A percentile compares a stretch with the other conserved stretches of the same genome.
Evolutionary conservation across 768 basidiomycete genomes (phyloP).

Genomic region (Rhizopogon rudus): DNA sequence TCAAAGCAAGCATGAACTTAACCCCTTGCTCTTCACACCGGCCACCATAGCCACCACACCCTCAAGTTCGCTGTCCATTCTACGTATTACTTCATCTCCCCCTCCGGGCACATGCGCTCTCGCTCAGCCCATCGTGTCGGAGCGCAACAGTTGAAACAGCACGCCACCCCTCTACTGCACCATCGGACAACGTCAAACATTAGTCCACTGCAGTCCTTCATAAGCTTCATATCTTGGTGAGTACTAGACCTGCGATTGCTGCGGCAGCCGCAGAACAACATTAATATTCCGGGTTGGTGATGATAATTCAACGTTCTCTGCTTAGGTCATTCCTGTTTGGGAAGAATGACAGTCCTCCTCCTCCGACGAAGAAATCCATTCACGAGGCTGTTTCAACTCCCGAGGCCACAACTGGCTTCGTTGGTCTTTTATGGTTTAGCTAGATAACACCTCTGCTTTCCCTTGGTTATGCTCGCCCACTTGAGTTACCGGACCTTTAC

Average conservation of each 20-base stretch:
- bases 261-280: too few species aligned
- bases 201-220: not conserved
- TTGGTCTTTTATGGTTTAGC: conserved; percentile 56
- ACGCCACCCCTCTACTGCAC: conserved; percentile 69
- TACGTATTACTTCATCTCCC: conserved; percentile 27
- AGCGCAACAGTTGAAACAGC: conserved; percentile 67
- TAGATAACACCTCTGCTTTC: conserved; percentile 74
- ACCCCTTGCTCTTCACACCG: conserved; percentile 71
- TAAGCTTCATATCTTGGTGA: not conserved
- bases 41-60: conserved; percentile 71
- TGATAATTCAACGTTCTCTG: not conserved
- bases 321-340: conserved; percentile 1
- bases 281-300: too few species aligned
- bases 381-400: conserved; percentile 61
- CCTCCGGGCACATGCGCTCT: conserved; percentile 31
- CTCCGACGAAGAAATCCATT: conserved; percentile 48
- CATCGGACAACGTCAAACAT: not conserved
- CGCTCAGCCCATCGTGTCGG: conserved; percentile 54
- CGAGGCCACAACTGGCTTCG: conserved; percentile 58
- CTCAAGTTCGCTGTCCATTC: conserved; percentile 27
- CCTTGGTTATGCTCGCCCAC: conserved; percentile 73
- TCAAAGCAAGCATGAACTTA: conserved; percentile 28
- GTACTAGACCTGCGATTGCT: not conserved
- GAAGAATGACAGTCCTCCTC: conserved; percentile 22
- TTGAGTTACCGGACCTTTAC: conserved; percentile 82